Base-by-base conservation (phyloP, 148 eudicot species). In the Vaccinium myrtillus region DNA sequence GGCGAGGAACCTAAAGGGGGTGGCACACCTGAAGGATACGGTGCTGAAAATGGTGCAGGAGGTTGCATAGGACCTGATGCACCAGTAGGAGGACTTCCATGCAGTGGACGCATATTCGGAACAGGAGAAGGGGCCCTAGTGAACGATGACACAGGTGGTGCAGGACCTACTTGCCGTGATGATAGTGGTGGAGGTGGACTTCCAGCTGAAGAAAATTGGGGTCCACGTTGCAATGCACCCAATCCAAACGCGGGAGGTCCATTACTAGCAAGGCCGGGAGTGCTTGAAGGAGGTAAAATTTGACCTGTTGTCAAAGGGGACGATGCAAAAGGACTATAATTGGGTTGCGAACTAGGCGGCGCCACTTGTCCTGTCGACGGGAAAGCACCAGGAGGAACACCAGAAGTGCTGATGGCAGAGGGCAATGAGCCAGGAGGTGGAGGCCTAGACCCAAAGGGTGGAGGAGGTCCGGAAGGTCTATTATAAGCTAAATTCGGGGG, bases 391-490 rank as follows among this genome's bases (percentile, higher is more conserved):
- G 92, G 86, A 59, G 89, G 85, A 23, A 43, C 85, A 63, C 89
- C 91, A 19, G 84, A 83, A 30, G 88, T 86, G 58, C 86, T 86
- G 76, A 78, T 71, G 19, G 89, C 1, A 30, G 88, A 65, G 16
- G 90, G 89, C 30, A 88, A 51, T 11, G 85, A 84, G 50, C 89
- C 91, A 56, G 85, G 90, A 81, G 90, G 91, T 14, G 88, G 89
- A 71, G 97, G 95, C 86, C 98, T 92, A 25, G 92, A 87, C 18
- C 83, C 89, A 83, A 92, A 89, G 27, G 93, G 89, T 48, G 89
- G 91, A 78, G 93, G 87, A 81, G 92, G 88, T 83, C 88, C 92
- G 85, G 82, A 84, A 14, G 94, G 93, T 87, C 93, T 88, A 85
- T 85, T 85, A 79, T 87, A 87, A 65, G 82, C 84, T 63, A 88